Base-by-base conservation (phyloP, 2,329 filamentous ascomycete species). In the Lachnellula hyalina region DNA sequence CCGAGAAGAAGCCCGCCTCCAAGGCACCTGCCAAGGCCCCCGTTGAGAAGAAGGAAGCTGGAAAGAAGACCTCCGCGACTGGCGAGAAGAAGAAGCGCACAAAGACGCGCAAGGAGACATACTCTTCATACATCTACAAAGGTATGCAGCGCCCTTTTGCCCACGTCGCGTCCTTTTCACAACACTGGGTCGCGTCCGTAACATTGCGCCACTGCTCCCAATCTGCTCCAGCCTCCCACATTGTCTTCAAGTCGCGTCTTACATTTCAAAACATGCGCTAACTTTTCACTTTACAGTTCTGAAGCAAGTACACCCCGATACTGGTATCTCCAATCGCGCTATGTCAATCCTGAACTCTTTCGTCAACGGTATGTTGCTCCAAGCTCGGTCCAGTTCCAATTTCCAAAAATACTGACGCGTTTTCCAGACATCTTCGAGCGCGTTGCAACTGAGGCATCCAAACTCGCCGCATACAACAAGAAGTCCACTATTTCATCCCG, bases 71-170 rank as follows among this genome's bases (percentile, higher is more conserved):
- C 49, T 90, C 93, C 58, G 85, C 92, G 60, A 85, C 90, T 73
- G 94, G 94, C 64, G 94, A 97, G 70, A 97, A 97, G 91, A 99
- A 99, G 90, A 99, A 97, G 92, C 90, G 94, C 73, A 96, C 91
- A 81, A 99, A 99, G 92, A 90, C 92, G 67, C 87, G 94, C 80
- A 97, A 97, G 89, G 94, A 99, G 84, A 99, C 94, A n/a, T 99
- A 99, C 83, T 95, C 89, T 68, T 95, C 90, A 54, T 99, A 99
- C 85, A 99, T 99, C 80, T 99, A 97, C 89, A 99, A 97, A 84
- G 94, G 93, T 96, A 73, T 75, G 84, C 73, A 28, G 8, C 36
- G n/a, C 36, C 19, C 36, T 54, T 44, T n/a, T 32, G 9, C 45
- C 38, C 53, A 64, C 7, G 55, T 65, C 63, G 63, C 64, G 63